A percentile compares a stretch with the other conserved stretches of the same genome.
These are phyloP conservation scores for Solanum chiquidenum DNA, from an alignment of 257 asterid genomes.

Conservation along the genomic window DNA sequence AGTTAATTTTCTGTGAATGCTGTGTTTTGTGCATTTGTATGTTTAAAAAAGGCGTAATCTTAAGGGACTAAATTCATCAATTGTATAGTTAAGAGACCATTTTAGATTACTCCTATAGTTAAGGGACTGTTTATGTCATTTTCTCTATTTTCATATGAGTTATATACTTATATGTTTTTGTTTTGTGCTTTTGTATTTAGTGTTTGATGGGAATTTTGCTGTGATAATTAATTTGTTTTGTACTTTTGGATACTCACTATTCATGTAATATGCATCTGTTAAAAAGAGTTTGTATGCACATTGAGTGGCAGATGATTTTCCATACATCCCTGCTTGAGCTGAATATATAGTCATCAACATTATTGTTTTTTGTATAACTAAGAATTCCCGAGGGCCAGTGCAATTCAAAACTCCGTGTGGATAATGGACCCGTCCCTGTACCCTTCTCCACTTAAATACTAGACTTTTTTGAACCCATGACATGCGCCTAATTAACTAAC, in stretches of 20 bases:
- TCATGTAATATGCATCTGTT: background rate
- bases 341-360: background rate
- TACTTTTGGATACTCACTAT: background rate
- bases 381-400: background rate
- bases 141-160: background rate
- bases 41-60: background rate
- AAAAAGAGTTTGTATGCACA: background rate
- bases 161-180: background rate
- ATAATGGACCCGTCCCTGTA: background rate
- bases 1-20: background rate
- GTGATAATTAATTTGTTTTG: background rate
- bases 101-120: no score
- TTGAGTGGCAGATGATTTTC: background rate
- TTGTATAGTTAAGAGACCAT: no score
- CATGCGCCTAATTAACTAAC: background rate
- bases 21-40: background rate
- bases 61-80: no score
- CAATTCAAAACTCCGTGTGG: background rate
- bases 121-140: background rate
- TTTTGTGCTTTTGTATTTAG: background rate
- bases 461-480: background rate
- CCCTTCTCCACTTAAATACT: background rate
- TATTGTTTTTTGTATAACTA: background rate
- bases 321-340: background rate
- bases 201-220: background rate